Evolutionary conservation across 495 filamentous ascomycete genomes (phyloP).

Genomic region (Penicillium cosmopolitanum): DNA sequence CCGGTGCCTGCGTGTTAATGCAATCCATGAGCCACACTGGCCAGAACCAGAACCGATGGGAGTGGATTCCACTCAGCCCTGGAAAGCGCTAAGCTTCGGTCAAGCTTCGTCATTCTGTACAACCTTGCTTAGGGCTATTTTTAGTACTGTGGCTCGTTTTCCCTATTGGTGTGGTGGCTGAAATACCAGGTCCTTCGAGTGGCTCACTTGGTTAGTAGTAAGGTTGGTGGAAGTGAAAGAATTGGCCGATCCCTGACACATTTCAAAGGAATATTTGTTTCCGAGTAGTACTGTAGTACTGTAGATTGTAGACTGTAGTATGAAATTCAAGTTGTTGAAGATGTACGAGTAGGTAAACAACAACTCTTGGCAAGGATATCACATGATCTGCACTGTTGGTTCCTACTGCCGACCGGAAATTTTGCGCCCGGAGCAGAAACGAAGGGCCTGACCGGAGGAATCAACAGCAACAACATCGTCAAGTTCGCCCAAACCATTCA

Average conservation of each 20-base stretch:
- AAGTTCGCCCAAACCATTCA: not conserved
- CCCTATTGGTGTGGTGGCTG: not conserved
- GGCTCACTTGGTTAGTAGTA: too few relatives aligned
- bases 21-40: not conserved
- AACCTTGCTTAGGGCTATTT: slow-evolving; percentile 4
- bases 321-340: not conserved
- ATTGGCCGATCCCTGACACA: too few relatives aligned
- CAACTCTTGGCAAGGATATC: not conserved
- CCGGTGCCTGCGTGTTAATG: not conserved
- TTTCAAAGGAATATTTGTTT: too few relatives aligned
- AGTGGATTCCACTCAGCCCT: slow-evolving; percentile 11
- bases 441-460: not conserved
- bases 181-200: not conserved
- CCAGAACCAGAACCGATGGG: not conserved
- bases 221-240: too few relatives aligned
- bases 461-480: not conserved
- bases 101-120: slow-evolving; percentile 26
- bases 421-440: not conserved
- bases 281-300: too few relatives aligned
- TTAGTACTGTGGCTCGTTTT: slow-evolving; percentile 5
- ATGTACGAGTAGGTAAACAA: not conserved
- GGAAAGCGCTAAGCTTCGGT: slow-evolving; percentile 22
- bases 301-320: too few relatives aligned
- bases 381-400: not conserved
- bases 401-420: not conserved